Base-by-base conservation (phyloP, 495 filamentous ascomycete species). In the Paragyromitra xinjiangensis region DNA sequence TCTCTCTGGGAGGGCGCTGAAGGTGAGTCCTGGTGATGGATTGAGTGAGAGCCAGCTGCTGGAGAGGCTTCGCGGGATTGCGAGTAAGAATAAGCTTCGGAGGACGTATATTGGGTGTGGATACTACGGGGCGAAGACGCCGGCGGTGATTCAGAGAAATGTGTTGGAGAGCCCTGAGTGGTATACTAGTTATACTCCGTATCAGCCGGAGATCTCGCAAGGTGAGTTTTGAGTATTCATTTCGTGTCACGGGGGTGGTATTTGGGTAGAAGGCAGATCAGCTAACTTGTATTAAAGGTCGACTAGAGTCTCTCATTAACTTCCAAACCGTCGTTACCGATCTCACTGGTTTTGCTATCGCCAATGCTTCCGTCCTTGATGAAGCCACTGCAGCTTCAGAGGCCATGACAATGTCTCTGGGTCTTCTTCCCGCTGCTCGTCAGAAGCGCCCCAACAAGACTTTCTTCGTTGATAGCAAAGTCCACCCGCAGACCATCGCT, bases 121-220 rank as follows among this genome's bases (percentile, higher is more conserved):
- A 53, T 99, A 98, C 87, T 91, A 93, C 69, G 92, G 90, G 14
- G 95, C 95, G 50, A 88, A 90, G 78, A 91, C 93, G 0, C 95
- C 95, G 19, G 91, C 93, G 66, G 95, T 98, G 42, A 97, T 99
- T 82, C 93, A 96, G 85, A 88, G 95, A 80, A 99, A 99, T 83
- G 88, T 98, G 8, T 86, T 99, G 40, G 95, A 99, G 87, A 93
- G 90, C 80, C 95, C 95, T 0, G 96, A 91, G 16, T 99, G 95
- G 95, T 99, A 99, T 84, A 99, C 95, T 51, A 98, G 94, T 83
- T 99, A 99, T 83, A 98, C 95, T 0, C 95, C 95, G 34, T 99
- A 99, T 84, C 95, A 99, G 83, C 94, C 95, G 2, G 95, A 99
- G 85, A 98, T 99, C 86, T 97, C 93, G 81, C 95, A 99, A 84